Evolutionary conservation across 768 basidiomycete species (phyloP).

Genomic region (Suillus spraguei): DNA sequence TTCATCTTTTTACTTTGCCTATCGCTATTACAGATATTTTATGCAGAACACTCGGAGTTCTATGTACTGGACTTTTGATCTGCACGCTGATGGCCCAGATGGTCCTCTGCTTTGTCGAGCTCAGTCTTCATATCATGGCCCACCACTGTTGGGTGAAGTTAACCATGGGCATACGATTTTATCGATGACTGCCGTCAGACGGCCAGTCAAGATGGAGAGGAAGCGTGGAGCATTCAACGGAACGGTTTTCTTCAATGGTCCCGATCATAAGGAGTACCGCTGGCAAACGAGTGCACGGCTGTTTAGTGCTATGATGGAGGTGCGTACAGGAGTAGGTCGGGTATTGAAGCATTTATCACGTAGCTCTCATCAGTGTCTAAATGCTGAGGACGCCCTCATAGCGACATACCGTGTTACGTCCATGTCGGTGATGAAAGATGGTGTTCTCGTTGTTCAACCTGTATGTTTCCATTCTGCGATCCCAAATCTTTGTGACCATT

Average conservation of each 20-base stretch:
- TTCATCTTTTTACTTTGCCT: slow-evolving; percentile 1
- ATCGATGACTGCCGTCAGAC: slow-evolving; percentile 19
- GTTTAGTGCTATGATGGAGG: slow-evolving; percentile 29
- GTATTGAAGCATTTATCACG: slow-evolving; percentile 3
- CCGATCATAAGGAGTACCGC: slow-evolving; percentile 23
- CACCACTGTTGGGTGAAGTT: slow-evolving; percentile 14
- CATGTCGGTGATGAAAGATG: slow-evolving; percentile 30
- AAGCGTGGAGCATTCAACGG: slow-evolving; percentile 9
- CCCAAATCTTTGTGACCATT: slow-evolving; percentile 6
- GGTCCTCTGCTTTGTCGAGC: slow-evolving; percentile 26
- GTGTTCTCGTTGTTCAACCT: slow-evolving; percentile 28
- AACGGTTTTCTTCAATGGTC: slow-evolving; percentile 27
- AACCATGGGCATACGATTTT: slow-evolving; percentile 18
- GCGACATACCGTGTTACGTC: slow-evolving; percentile 30
- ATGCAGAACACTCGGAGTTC: slow-evolving; percentile 21
- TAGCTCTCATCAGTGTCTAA: slow-evolving; percentile 19
- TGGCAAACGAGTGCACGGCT: slow-evolving; percentile 19
- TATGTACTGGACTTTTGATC: slow-evolving; percentile 26
- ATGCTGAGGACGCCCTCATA: slow-evolving; percentile 22
- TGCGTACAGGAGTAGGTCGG: slow-evolving; percentile 7
- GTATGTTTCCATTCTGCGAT: slow-evolving; percentile 18
- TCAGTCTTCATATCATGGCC: slow-evolving; percentile 24
- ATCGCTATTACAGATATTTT: slow-evolving; percentile 25
- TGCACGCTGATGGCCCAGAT: slow-evolving; percentile 21
- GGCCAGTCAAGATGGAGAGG: slow-evolving; percentile 17